A percentile compares a stretch with the other conserved stretches of the same genome.
Conservation (phyloP, 2,329 filamentous ascomycete species). For the Dothiorella sarmentorum region DNA sequence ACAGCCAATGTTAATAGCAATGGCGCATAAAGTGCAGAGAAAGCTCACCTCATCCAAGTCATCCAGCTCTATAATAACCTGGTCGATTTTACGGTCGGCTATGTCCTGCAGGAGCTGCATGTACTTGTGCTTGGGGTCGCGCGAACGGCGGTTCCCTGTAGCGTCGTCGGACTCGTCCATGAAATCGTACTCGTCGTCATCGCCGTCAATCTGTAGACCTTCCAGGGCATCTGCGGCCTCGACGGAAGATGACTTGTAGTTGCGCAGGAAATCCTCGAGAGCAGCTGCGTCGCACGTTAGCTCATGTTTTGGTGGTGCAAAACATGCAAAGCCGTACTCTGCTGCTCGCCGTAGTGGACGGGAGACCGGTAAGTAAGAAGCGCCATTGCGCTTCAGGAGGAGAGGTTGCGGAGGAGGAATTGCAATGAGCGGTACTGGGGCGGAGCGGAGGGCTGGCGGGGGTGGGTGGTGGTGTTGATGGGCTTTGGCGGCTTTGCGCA, state of each 20-base stretch:
- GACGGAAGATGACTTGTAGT: slow-evolving; percentile 77
- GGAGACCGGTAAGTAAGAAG: slow-evolving; percentile 74
- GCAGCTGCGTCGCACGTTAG: slow-evolving; percentile 55
- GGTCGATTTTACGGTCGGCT: slow-evolving; percentile 71
- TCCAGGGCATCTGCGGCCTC: slow-evolving; percentile 77
- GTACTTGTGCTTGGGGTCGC: slow-evolving; percentile 73
- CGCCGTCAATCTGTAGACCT: slow-evolving; percentile 80
- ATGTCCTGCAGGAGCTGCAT: slow-evolving; percentile 82
- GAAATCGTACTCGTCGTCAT: slow-evolving; percentile 92
- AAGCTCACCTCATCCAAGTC: slow-evolving; percentile 69
- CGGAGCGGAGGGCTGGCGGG: background rate
- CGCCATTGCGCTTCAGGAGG: slow-evolving; percentile 61
- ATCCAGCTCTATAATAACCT: slow-evolving; percentile 84
- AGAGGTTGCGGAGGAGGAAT: background rate
- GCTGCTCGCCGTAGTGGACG: slow-evolving; percentile 85
- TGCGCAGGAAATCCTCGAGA: slow-evolving; percentile 82
- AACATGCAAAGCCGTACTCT: slow-evolving; percentile 55
- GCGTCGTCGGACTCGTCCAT: slow-evolving; percentile 75
- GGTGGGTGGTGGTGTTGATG: background rate
- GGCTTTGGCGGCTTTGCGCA: slow-evolving; percentile 8
- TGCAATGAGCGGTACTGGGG: background rate
- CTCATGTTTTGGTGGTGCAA: slow-evolving; percentile 21
- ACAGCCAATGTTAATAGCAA: background rate
- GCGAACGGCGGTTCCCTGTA: slow-evolving; percentile 44
- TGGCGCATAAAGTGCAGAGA: background rate